phyloP scores from a whole-genome alignment of 208 protist genomes.

The Endotrypanum monterogeii region DNA sequence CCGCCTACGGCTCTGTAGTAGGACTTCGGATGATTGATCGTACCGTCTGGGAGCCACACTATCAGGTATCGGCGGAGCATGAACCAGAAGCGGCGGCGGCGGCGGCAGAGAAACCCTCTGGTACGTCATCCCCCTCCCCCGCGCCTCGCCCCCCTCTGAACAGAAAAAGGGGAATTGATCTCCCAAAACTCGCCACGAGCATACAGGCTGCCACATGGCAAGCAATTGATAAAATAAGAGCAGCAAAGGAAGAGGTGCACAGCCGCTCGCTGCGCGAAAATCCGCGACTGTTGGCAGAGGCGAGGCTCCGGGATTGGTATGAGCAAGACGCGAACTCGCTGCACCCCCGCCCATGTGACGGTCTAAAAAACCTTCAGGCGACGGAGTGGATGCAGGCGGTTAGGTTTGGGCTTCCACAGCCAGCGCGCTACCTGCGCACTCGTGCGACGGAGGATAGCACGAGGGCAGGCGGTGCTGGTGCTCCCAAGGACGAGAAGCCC shows the following conservation, averaged over 20 bases:
- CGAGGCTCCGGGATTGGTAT: constrained; percentile 70
- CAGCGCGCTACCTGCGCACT: constrained; percentile 12
- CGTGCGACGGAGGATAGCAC: background rate
- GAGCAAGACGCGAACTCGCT: constrained; percentile 76
- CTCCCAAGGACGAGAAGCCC: background rate
- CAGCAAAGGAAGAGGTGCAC: constrained; percentile 75
- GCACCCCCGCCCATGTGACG: constrained; percentile 56
- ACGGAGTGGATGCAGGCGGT: constrained; percentile 85
- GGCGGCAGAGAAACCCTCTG: background rate
- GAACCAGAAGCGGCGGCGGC: background rate
- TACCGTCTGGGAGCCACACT: constrained; percentile 58
- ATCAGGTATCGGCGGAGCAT: constrained; percentile 23
- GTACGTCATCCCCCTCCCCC: background rate
- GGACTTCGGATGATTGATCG: constrained; percentile 58
- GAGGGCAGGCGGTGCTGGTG: background rate
- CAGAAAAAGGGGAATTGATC: constrained; percentile 35
- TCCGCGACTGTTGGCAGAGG: constrained; percentile 40
- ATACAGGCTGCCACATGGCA: constrained; percentile 75
- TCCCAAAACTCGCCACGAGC: constrained; percentile 57
- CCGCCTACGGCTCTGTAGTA: constrained; percentile 73
- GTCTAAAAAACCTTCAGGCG: constrained; percentile 51
- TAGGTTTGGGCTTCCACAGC: constrained; percentile 55
- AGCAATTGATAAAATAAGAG: constrained; percentile 57
- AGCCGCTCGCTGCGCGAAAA: constrained; percentile 62
- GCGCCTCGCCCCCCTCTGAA: background rate